A percentile compares a stretch with the other conserved stretches of the same genome.
Conservation (phyloP, 2,329 filamentous ascomycete genomes). For the Trichoderma breve region DNA sequence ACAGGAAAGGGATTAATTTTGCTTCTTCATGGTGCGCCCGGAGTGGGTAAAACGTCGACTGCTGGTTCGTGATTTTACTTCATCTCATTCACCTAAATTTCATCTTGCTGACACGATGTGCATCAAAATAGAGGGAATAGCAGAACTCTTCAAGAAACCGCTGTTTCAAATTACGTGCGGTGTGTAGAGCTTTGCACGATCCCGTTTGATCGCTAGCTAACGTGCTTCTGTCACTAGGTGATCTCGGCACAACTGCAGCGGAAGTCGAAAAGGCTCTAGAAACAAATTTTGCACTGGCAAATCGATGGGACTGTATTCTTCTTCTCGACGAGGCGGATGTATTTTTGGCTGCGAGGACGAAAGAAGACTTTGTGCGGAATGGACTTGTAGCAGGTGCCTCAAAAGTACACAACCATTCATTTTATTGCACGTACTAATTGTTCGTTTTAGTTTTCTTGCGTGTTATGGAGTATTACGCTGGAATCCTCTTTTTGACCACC, state of each 20-base stretch:
- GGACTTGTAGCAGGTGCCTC: constrained; percentile 34
- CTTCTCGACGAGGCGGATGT: constrained; percentile 33
- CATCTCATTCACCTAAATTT: background rate
- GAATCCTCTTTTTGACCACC: constrained; percentile 38
- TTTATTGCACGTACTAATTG: too few relatives aligned
- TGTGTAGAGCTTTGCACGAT: background rate
- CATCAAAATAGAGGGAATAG: constrained; percentile 19
- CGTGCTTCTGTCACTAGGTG: constrained; percentile 24
- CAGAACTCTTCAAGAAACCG: constrained; percentile 26
- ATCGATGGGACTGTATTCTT: constrained; percentile 29
- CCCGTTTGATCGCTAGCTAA: background rate
- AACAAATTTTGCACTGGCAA: constrained; percentile 25
- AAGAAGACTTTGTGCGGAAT: constrained; percentile 28
- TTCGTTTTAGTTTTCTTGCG: constrained; percentile 33
- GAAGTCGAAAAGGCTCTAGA: constrained; percentile 36
- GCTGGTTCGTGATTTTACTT: constrained; percentile 16
- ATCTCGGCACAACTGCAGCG: background rate
- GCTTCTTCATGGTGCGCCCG: constrained; percentile 34
- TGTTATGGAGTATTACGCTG: constrained; percentile 36
- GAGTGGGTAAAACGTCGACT: constrained; percentile 35
- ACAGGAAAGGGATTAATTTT: constrained; percentile 33
- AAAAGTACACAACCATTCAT: background rate
- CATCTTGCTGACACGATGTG: background rate
- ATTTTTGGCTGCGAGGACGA: constrained; percentile 26
- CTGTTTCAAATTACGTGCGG: constrained; percentile 28